Percentiles rank a stretch among this genome's conserved stretches.
These are phyloP conservation scores for Bidens hawaiensis DNA, from an alignment of 140 eudicot species.

Conservation along the genomic window DNA sequence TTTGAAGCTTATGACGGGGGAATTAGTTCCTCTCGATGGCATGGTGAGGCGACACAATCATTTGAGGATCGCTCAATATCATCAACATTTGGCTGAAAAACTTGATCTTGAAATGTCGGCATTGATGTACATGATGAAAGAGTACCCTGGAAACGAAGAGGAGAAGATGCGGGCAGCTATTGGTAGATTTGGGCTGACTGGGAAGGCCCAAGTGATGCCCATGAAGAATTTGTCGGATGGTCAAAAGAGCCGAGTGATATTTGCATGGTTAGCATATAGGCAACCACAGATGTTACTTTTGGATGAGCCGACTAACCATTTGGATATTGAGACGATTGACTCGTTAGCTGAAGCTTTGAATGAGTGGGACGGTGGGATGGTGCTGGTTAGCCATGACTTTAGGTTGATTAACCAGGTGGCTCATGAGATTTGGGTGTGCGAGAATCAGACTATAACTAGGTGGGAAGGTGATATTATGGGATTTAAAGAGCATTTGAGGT, in stretches of 20 bases:
- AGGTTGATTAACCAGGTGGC: constrained; percentile 98
- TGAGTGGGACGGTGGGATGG: constrained; percentile 98
- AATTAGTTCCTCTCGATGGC: constrained; percentile 73
- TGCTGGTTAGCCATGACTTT: constrained; percentile 91
- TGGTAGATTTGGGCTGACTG: constrained; percentile 81
- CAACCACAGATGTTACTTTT: constrained; percentile 88
- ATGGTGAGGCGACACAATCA: constrained; percentile 93
- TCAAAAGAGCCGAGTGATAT: constrained; percentile 81
- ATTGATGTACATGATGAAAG: constrained; percentile 66
- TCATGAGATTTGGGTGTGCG: constrained; percentile 94
- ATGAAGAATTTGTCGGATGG: constrained; percentile 96
- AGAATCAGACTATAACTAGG: constrained; percentile 66
- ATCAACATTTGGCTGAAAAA: constrained; percentile 88
- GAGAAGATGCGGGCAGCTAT: constrained; percentile 90
- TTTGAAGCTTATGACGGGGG: constrained; percentile 98
- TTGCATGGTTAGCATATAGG: constrained; percentile 89
- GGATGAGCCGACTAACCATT: constrained; percentile 95
- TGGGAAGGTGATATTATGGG: constrained; percentile 95
- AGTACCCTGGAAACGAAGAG: constrained; percentile 90
- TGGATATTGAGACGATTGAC: constrained; percentile 95
- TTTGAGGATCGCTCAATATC: constrained; percentile 75
- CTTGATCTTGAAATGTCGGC: constrained; percentile 82
- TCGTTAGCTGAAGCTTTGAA: constrained; percentile 84
- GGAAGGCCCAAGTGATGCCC: constrained; percentile 94
- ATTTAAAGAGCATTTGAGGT: constrained; percentile 74